phyloP scores from a whole-genome alignment of 2,329 filamentous ascomycete genomes.

The Myrmaecium sp. region DNA sequence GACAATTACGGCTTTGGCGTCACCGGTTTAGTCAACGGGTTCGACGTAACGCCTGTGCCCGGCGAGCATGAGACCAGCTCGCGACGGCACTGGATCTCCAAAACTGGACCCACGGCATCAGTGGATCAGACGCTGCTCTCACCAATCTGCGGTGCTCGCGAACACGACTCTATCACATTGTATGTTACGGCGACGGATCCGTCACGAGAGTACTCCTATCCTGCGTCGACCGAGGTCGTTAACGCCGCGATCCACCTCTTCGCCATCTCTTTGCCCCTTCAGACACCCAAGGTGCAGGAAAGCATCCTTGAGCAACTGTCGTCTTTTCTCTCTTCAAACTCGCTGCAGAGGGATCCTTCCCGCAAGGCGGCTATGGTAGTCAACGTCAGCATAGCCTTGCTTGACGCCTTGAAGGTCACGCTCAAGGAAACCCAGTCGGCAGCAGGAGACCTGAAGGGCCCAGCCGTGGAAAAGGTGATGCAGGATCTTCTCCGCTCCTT shows the following conservation, averaged over 20 bases:
- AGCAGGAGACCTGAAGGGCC: slow-evolving; percentile 54
- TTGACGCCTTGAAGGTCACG: slow-evolving; percentile 67
- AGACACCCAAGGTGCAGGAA: slow-evolving; percentile 82
- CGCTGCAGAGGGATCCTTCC: slow-evolving; percentile 69
- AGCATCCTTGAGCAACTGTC: slow-evolving; percentile 88
- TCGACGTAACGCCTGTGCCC: slow-evolving; percentile 52
- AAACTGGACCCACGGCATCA: slow-evolving; percentile 43
- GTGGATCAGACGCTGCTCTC: slow-evolving; percentile 40
- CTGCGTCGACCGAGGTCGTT: slow-evolving; percentile 80
- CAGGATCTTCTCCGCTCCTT: slow-evolving; percentile 61
- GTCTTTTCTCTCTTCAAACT: slow-evolving; percentile 67
- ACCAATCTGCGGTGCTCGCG: slow-evolving; percentile 66
- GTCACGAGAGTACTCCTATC: slow-evolving; percentile 40
- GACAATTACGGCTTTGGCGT: slow-evolving; percentile 94
- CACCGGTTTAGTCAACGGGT: slow-evolving; percentile 66
- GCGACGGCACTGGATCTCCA: slow-evolving; percentile 33
- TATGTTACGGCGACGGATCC: slow-evolving; percentile 41
- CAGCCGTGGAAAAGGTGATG: slow-evolving; percentile 58
- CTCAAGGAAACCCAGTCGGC: slow-evolving; percentile 62
- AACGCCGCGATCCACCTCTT: slow-evolving; percentile 91
- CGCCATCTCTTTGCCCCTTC: slow-evolving; percentile 75
- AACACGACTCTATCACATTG: slow-evolving; percentile 74
- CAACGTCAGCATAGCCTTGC: slow-evolving; percentile 69
- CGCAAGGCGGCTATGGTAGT: slow-evolving; percentile 81
- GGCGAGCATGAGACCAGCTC: slow-evolving; percentile 34